Conservation (phyloP, 2,329 filamentous ascomycete species). For the Corynespora cassiicola region DNA sequence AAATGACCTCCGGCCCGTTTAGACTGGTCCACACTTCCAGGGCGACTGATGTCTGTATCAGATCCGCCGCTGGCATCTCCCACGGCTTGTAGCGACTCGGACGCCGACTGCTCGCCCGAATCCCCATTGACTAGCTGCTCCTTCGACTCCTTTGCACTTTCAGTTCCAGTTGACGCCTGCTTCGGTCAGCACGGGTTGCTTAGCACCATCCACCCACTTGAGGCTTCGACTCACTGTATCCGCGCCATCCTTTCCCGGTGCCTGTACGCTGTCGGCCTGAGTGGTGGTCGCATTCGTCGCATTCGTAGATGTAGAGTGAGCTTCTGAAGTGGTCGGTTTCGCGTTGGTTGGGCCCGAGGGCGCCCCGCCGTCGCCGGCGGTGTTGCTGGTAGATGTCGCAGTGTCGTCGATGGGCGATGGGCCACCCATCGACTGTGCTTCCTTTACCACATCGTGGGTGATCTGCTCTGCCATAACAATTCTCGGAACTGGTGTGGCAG, state of each 20-base stretch:
- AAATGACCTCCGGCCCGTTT: constrained; percentile 66
- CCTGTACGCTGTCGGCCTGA: constrained; percentile 20
- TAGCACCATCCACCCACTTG: neutral
- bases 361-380: constrained; percentile 58
- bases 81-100: constrained; percentile 51
- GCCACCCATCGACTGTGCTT: constrained; percentile 71
- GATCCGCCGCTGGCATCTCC: constrained; percentile 77
- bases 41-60: constrained; percentile 75
- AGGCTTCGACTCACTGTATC: constrained; percentile 30
- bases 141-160: constrained; percentile 23
- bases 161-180: constrained; percentile 18
- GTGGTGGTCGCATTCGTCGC: constrained; percentile 27
- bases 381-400: constrained; percentile 65
- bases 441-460: constrained; percentile 74
- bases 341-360: constrained; percentile 44
- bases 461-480: constrained; percentile 77
- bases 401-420: constrained; percentile 69
- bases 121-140: constrained; percentile 44
- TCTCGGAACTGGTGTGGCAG: constrained; percentile 53
- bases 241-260: constrained; percentile 22
- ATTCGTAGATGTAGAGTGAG: constrained; percentile 47
- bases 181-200: constrained; percentile 20
- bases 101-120: constrained; percentile 38
- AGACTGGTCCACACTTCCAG: constrained; percentile 57
- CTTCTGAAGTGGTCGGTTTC: constrained; percentile 29